Evolutionary conservation across 352 stramenopile genomes (phyloP).

Genomic region (Albugo candida): DNA sequence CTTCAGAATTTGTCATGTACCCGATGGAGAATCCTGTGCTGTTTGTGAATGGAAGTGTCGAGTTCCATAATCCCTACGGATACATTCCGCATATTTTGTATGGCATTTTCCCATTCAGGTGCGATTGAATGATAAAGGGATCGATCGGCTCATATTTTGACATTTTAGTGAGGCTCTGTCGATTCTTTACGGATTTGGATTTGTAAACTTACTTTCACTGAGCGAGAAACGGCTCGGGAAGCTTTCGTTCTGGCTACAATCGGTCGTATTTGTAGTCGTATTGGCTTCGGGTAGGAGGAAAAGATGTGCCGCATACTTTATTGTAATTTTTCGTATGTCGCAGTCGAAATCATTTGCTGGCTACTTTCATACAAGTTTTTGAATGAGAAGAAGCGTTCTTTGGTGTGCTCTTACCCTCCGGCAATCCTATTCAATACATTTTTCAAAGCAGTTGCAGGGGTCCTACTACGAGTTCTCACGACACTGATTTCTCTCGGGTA

Average conservation of each 20-base stretch:
- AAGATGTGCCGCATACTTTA: background rate
- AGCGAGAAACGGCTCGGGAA: conserved; percentile 37
- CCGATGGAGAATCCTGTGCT: conserved; percentile 55
- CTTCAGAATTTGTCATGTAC: conserved; percentile 43
- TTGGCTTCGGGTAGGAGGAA: conserved; percentile 31
- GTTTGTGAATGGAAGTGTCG: conserved; percentile 30
- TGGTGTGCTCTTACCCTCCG: conserved; percentile 62
- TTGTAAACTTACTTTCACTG: conserved; percentile 42
- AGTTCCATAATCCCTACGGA: conserved; percentile 67
- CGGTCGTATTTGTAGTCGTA: conserved; percentile 65
- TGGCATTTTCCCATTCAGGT: conserved; percentile 75
- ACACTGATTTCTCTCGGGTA: conserved; percentile 72
- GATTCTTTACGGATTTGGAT: conserved; percentile 48
- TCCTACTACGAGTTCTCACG: conserved; percentile 53
- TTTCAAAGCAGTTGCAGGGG: conserved; percentile 52
- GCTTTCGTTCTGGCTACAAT: conserved; percentile 65
- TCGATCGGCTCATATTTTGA: conserved; percentile 1
- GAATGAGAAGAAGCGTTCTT: conserved; percentile 40
- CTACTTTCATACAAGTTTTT: conserved; percentile 64
- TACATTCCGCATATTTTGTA: conserved; percentile 64
- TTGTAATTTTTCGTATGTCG: background rate
- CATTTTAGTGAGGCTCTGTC: conserved; percentile 42
- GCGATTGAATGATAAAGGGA: conserved; percentile 7
- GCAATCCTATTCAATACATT: conserved; percentile 48
- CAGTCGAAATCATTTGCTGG: conserved; percentile 53